phyloP scores from a whole-genome alignment of 805 yeast genomes.

The Starmerella potacharoeniae region DNA sequence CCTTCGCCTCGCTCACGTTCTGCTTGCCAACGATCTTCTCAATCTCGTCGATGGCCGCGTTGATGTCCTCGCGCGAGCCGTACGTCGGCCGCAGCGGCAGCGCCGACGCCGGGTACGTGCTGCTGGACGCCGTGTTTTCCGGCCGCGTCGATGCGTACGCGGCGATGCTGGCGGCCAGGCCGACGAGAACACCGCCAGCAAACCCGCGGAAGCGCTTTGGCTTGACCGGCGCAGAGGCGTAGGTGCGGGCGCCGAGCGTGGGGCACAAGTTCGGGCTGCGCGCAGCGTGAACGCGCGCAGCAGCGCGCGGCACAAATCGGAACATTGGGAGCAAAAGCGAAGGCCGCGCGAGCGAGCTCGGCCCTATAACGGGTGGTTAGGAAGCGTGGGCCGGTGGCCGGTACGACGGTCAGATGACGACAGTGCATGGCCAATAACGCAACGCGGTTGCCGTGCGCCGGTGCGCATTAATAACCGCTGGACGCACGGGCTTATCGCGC shows the following conservation, averaged over 20 bases:
- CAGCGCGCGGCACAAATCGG: background rate
- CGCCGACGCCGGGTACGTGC: constrained; percentile 30
- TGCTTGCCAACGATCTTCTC: constrained; percentile 40
- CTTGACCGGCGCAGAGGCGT: background rate
- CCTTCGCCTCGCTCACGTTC: constrained; percentile 36
- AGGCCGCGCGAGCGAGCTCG: too few relatives aligned
- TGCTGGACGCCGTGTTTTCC: background rate
- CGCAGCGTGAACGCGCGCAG: background rate
- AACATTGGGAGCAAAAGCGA: background rate
- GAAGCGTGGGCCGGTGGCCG: too few relatives aligned
- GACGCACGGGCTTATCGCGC: too few relatives aligned
- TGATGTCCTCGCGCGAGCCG: constrained; percentile 32
- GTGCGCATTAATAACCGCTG: too few relatives aligned
- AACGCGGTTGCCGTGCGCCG: too few relatives aligned
- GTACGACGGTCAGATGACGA: background rate
- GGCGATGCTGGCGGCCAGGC: background rate
- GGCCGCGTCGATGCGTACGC: background rate
- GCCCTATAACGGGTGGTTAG: too few relatives aligned
- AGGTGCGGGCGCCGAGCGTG: background rate
- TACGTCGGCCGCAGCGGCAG: constrained; percentile 40
- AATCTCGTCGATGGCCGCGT: constrained; percentile 43
- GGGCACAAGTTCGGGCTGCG: too few relatives aligned
- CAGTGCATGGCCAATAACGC: background rate
- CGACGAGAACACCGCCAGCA: background rate
- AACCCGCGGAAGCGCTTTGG: background rate